Evolutionary conservation across 805 yeast species (phyloP), one percentile per base, ranked within the genome.

Genomic region (Zygosaccharomyces siamensis): DNA sequence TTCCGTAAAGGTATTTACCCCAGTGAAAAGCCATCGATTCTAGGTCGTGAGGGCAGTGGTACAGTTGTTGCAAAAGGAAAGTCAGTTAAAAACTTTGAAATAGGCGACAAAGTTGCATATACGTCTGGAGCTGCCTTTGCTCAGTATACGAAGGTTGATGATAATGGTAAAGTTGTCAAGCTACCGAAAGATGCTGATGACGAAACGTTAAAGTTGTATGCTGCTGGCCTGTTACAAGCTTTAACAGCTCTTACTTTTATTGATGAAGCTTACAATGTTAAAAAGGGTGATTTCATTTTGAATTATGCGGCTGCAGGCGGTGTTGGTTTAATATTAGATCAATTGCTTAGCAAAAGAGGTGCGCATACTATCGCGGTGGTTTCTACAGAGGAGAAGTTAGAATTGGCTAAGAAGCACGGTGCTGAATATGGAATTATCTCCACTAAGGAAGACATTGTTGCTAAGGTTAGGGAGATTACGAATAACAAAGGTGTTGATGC

Each of bases 271-370:
- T 80, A 86, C 61, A 60, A 73, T 1, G 85, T 87, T 35, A 64
- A 86, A 57, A 71, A 77, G 62, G 90, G 81, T 46, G 97, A 92
- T 50, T 76, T 68, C 56, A 77, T 86, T 39, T 73, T 90, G 41
- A 82, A 88, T 23, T 88, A 89, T 72, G 97, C 97, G 3, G 96
- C 96, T 6, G 97, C 97, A 2, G 98, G 97, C 40, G 97, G 97
- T 48, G 92, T 87, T 44, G 98, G 98, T 4, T 75, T 79, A 45
- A 56, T 87, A 16, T 70, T 89, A 46, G 72, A 75, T 43, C 96
- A 89, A 65, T 70, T 89, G 67, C 67, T 84, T 43, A 66, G 73
- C 27, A 60, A 68, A 21, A 73, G 71, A 43, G 95, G 96, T 18
- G 97, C 89, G 3, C 82, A 79, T 54, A 89, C 82, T 40, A 89